Percentiles rank a stretch among this genome's conserved stretches.
Conservation (phyloP, 805 yeast species). For the Candida andamanensis region DNA sequence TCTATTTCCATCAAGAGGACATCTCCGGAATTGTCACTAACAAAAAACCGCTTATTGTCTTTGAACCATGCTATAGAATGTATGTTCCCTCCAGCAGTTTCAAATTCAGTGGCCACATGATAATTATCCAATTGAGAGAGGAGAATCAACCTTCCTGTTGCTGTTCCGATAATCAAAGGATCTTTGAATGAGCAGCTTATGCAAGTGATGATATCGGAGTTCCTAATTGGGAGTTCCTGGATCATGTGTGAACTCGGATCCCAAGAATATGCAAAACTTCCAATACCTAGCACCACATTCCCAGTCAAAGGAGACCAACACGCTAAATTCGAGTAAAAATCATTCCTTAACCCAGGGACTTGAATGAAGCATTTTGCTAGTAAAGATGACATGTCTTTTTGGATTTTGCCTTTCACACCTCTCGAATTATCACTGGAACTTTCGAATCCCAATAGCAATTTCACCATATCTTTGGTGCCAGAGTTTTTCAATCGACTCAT, state of each 20-base stretch:
- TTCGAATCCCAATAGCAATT: no score
- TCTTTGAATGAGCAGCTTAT: slow-evolving; percentile 50
- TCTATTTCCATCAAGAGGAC: slow-evolving; percentile 39
- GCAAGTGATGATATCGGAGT: slow-evolving; percentile 47
- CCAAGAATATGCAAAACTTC: slow-evolving; percentile 50
- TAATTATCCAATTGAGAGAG: slow-evolving; percentile 9
- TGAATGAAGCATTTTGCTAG: no score
- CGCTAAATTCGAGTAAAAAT: slow-evolving; percentile 70
- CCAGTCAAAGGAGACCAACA: slow-evolving; percentile 60
- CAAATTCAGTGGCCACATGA: not conserved
- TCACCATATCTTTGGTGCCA: no score
- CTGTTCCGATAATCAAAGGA: slow-evolving; percentile 52
- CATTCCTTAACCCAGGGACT: slow-evolving; percentile 70
- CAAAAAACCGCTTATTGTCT: slow-evolving; percentile 37
- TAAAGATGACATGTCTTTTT: no score
- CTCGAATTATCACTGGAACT: no score
- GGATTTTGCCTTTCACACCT: no score
- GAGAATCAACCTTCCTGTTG: slow-evolving; percentile 45
- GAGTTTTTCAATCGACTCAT: no score
- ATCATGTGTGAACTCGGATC: slow-evolving; percentile 38
- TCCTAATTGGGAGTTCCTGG: slow-evolving; percentile 41
- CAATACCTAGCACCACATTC: slow-evolving; percentile 55
- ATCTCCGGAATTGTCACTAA: slow-evolving; percentile 65
- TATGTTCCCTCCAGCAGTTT: not conserved
- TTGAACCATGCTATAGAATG: slow-evolving; percentile 59